A percentile compares a stretch with the other conserved stretches of the same genome.
phyloP scores from a whole-genome alignment of 345 rosid genomes.

The Mallotus nudiflorus region DNA sequence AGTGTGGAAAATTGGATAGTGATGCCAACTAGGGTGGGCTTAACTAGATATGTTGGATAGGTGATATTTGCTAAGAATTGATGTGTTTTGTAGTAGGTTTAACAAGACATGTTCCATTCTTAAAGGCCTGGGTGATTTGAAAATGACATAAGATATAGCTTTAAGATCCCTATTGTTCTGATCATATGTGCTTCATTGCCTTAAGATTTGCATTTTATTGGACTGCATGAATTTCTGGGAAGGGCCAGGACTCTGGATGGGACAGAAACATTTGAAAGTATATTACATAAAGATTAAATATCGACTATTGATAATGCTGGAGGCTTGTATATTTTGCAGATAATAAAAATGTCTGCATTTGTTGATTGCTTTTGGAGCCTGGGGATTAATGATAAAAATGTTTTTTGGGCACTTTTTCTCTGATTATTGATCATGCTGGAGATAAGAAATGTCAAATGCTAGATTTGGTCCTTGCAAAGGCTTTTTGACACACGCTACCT shows the following conservation, averaged over 20 bases:
- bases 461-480: not conserved
- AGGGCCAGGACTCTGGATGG: not conserved
- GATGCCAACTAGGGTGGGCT: not conserved
- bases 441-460: not conserved
- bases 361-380: too few relatives aligned
- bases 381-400: too few relatives aligned
- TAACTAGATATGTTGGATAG: too few relatives aligned
- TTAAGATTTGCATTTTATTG: constrained; percentile 1
- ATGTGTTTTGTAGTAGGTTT: not conserved
- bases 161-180: not conserved
- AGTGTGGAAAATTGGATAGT: not conserved
- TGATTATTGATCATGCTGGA: not conserved
- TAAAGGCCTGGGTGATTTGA: not conserved
- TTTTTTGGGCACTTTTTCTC: too few relatives aligned
- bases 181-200: not conserved
- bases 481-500: not conserved
- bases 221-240: not conserved
- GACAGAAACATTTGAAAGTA: not conserved
- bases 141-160: not conserved
- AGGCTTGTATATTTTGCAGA: not conserved
- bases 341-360: not conserved
- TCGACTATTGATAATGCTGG: not conserved
- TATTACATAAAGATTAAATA: not conserved
- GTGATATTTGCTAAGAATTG: not conserved
- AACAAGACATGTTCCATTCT: not conserved